Evolutionary conservation across 768 basidiomycete species (phyloP).

Genomic region (Phaffia australis): DNA sequence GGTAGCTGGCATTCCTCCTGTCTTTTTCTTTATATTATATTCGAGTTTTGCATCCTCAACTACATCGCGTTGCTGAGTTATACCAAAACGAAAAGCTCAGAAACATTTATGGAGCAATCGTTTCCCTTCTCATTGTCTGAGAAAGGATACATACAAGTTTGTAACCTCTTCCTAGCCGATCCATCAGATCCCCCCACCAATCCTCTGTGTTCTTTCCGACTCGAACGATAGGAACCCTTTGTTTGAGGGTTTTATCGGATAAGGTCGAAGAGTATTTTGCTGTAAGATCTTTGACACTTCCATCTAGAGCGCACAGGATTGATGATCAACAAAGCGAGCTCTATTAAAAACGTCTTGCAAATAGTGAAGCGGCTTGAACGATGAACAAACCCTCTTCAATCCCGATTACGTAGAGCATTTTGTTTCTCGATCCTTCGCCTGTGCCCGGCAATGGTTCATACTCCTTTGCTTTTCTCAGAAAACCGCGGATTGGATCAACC

Average conservation of each 20-base stretch:
- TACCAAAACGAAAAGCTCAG: background rate
- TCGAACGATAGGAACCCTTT: slow-evolving; percentile 41
- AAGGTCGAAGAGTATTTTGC: slow-evolving; percentile 74
- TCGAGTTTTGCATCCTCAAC: slow-evolving; percentile 83
- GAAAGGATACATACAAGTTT: slow-evolving; percentile 51
- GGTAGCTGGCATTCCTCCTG: slow-evolving; percentile 85
- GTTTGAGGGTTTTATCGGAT: slow-evolving; percentile 51
- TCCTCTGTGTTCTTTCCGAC: slow-evolving; percentile 43
- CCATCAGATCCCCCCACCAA: slow-evolving; percentile 75
- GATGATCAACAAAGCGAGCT: background rate
- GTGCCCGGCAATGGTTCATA: slow-evolving; percentile 54
- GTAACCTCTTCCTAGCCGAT: slow-evolving; percentile 60
- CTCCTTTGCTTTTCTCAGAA: slow-evolving; percentile 65
- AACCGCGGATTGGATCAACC: slow-evolving; percentile 72
- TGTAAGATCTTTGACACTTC: slow-evolving; percentile 82
- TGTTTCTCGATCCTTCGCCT: slow-evolving; percentile 49
- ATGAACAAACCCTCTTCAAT: slow-evolving; percentile 59
- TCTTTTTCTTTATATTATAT: slow-evolving; percentile 45
- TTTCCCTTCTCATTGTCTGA: background rate
- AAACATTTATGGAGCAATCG: background rate
- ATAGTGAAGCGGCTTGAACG: background rate
- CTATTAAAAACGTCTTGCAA: background rate
- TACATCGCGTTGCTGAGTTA: slow-evolving; percentile 71
- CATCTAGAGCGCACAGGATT: slow-evolving; percentile 44
- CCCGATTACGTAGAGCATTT: slow-evolving; percentile 85